These are phyloP conservation scores for Pyrenophora seminiperda DNA, from an alignment of 2,329 filamentous ascomycete genomes.

Conservation along the genomic window DNA sequence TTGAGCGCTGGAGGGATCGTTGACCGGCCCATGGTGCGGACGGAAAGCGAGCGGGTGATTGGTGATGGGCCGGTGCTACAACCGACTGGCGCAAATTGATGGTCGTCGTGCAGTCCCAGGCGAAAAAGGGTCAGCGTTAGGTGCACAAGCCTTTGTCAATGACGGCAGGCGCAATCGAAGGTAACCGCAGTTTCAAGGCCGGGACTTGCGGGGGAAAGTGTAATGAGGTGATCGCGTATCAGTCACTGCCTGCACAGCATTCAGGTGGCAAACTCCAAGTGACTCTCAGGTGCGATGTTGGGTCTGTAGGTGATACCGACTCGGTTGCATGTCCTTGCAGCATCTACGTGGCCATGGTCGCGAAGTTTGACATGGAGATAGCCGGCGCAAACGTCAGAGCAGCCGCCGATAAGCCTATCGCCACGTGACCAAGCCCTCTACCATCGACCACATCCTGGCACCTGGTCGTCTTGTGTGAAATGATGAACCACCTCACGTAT, in stretches of 20 bases:
- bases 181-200: slow-evolving; percentile 3
- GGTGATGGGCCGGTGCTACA: slow-evolving; percentile 15
- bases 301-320: neutral
- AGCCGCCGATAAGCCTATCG: slow-evolving; percentile 14
- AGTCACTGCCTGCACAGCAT: slow-evolving; percentile 10
- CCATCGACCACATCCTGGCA: neutral
- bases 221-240: slow-evolving; percentile 16
- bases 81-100: slow-evolving; percentile 12
- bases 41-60: slow-evolving; percentile 8
- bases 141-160: slow-evolving; percentile 9
- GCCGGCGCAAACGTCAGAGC: slow-evolving; percentile 13
- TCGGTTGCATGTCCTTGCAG: neutral
- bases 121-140: slow-evolving; percentile 6
- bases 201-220: slow-evolving; percentile 22
- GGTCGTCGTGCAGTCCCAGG: slow-evolving; percentile 11
- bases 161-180: slow-evolving; percentile 6
- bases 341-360: neutral
- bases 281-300: neutral
- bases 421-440: slow-evolving; percentile 17
- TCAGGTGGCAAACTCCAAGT: neutral
- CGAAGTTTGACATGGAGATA: slow-evolving; percentile 8
- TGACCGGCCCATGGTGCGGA: slow-evolving; percentile 42
- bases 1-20: slow-evolving; percentile 43
- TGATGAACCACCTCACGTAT: too few species aligned
- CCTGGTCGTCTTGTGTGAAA: neutral